Evolutionary conservation across 2,329 filamentous ascomycete species (phyloP).

Genomic region (Talaromyces sp.): DNA sequence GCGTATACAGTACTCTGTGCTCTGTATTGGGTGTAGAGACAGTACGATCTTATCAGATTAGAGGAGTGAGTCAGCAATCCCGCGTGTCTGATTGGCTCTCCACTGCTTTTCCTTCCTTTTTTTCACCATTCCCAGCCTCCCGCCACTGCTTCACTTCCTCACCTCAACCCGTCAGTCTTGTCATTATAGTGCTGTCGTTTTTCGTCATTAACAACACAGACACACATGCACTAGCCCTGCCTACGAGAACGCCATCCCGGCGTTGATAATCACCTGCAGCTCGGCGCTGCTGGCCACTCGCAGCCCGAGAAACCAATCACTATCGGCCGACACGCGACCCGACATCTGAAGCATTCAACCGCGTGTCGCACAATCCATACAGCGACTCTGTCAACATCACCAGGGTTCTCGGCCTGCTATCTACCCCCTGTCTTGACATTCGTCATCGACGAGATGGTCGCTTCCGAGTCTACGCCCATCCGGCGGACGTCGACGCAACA

Average conservation of each 20-base stretch:
- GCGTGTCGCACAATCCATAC: not conserved
- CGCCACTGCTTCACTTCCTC: not conserved
- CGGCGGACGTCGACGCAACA: conserved; percentile 40
- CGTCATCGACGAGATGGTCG: conserved; percentile 19
- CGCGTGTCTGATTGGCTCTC: not conserved
- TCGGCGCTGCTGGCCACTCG: not conserved
- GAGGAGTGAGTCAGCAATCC: not conserved
- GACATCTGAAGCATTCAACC: not conserved
- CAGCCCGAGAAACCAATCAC: not conserved
- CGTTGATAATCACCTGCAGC: not conserved
- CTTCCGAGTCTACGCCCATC: conserved; percentile 24
- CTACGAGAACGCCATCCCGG: not conserved
- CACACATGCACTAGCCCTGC: not conserved
- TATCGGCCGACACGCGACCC: not conserved
- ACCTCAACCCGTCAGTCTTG: not conserved
- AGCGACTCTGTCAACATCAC: not conserved
- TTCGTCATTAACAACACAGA: not conserved
- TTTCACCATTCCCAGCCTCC: not conserved
- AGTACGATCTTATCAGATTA: not conserved
- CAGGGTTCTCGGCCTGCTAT: not conserved
- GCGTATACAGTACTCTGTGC: too few species aligned
- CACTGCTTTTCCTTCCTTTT: not conserved
- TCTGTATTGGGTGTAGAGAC: too few species aligned
- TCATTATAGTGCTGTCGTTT: not conserved
- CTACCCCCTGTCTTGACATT: not conserved